Percentiles rank a stretch among this genome's conserved stretches.
phyloP scores from a whole-genome alignment of 1,139 yeast species.

The Hyphopichia khmerensis region DNA sequence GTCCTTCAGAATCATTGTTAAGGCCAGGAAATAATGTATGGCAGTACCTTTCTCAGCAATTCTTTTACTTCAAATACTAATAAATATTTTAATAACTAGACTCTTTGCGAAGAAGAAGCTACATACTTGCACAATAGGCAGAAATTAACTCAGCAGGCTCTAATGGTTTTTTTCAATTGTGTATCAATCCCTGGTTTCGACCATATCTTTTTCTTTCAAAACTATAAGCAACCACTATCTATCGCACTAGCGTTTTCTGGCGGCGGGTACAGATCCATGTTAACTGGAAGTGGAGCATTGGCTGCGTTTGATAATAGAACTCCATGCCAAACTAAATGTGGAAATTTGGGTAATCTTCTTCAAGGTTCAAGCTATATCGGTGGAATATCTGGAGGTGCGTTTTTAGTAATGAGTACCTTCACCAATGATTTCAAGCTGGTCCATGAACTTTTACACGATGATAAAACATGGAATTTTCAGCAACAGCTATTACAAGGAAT shows the following conservation, averaged over 20 bases:
- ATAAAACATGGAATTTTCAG: constrained; percentile 40
- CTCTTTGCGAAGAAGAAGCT: constrained; percentile 29
- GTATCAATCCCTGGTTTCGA: constrained; percentile 40
- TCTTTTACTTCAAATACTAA: constrained; percentile 3
- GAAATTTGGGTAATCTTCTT: constrained; percentile 48
- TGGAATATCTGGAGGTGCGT: constrained; percentile 73
- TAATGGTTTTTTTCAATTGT: constrained; percentile 32
- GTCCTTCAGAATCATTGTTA: constrained; percentile 38
- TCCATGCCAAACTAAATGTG: constrained; percentile 17
- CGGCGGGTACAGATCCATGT: constrained; percentile 71
- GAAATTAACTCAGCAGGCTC: constrained; percentile 25
- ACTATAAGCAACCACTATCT: constrained; percentile 25
- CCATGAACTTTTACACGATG: constrained; percentile 24
- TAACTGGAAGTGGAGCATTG: constrained; percentile 63
- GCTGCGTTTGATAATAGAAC: constrained; percentile 52
- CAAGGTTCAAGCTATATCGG: constrained; percentile 56
- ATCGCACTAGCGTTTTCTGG: constrained; percentile 67
- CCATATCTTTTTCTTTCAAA: constrained; percentile 15
- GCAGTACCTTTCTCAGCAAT: constrained; percentile 4
- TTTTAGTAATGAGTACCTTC: constrained; percentile 55
- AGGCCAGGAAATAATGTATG: constrained; percentile 39
- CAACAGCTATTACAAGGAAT: constrained; percentile 56
- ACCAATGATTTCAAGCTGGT: constrained; percentile 47
- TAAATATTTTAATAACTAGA: not conserved
- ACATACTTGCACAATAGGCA: constrained; percentile 36